phyloP scores from a whole-genome alignment of 2,329 filamentous ascomycete genomes.

The Pestalotiopsis sp. region DNA sequence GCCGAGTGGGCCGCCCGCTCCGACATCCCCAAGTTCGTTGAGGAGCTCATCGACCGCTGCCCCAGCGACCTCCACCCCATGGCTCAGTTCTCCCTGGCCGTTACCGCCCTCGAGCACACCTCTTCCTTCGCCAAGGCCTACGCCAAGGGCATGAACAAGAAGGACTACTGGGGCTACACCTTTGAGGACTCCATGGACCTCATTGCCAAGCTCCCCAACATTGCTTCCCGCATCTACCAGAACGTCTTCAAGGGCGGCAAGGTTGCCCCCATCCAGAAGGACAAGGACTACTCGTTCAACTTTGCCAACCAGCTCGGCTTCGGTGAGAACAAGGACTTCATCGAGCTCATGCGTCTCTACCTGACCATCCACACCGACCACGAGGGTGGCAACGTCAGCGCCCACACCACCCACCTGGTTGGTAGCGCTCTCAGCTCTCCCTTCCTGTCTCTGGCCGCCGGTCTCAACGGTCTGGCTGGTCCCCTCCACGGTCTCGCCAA shows the following conservation, averaged over 20 bases:
- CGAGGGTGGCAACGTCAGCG: constrained; percentile 98
- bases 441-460: constrained; percentile 93
- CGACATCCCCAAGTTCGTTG: constrained; percentile 95
- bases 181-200: constrained; percentile 99
- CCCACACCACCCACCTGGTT: constrained; percentile 98
- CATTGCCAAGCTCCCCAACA: constrained; percentile 98
- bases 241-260: constrained; percentile 99
- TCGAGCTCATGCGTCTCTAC: constrained; percentile 98
- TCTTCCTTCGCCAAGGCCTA: constrained; percentile 98
- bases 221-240: constrained; percentile 98
- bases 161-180: constrained; percentile 99
- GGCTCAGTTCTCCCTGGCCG: constrained; percentile 98
- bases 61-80: constrained; percentile 98
- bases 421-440: constrained; percentile 96
- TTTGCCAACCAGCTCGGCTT: constrained; percentile 99
- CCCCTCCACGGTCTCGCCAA: constrained; percentile 99
- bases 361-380: constrained; percentile 99
- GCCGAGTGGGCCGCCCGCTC: constrained; percentile 98
- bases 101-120: constrained; percentile 97
- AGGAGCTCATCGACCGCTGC: constrained; percentile 99
- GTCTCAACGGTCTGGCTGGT: constrained; percentile 96
- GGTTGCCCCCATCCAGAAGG: constrained; percentile 93
- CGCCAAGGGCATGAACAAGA: constrained; percentile 98
- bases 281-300: constrained; percentile 99
- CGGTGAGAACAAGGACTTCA: constrained; percentile 90